Percentiles rank a stretch among this genome's conserved stretches.
Evolutionary conservation across 2,329 filamentous ascomycete genomes (phyloP).

Genomic region (Trichoderma simmonsii): DNA sequence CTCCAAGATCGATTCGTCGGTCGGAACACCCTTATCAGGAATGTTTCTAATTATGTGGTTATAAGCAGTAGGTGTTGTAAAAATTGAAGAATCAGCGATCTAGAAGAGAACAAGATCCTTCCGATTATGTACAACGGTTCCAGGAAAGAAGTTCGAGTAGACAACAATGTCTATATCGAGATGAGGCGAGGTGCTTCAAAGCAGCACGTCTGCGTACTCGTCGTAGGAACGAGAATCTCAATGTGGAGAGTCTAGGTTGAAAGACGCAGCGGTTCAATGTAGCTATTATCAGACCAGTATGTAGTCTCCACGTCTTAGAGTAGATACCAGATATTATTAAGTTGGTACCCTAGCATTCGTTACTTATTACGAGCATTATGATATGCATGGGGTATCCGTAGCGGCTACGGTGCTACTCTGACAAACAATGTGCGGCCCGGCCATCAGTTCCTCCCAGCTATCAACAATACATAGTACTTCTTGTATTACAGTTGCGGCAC

Average conservation of each 20-base stretch:
- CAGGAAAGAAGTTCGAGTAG: background rate
- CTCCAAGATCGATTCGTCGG: background rate
- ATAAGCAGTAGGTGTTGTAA: background rate
- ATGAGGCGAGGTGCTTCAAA: background rate
- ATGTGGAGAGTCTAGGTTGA: background rate
- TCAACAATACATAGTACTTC: background rate
- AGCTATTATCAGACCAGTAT: background rate
- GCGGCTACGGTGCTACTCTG: background rate
- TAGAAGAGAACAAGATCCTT: background rate
- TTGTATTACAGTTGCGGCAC: background rate
- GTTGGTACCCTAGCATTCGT: background rate
- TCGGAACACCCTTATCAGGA: background rate
- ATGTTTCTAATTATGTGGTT: background rate
- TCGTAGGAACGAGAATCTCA: background rate
- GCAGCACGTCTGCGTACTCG: conserved; percentile 4
- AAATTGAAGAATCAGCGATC: background rate
- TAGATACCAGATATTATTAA: conserved; percentile 4
- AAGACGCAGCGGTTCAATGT: background rate
- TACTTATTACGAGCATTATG: background rate
- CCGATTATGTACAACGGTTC: background rate
- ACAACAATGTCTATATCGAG: background rate
- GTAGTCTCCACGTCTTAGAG: background rate
- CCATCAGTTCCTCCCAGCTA: background rate
- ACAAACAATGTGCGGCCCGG: background rate
- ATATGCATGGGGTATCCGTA: background rate